A percentile compares a stretch with the other conserved stretches of the same genome.
Evolutionary conservation across 164 flowering plant genomes (phyloP).

Genomic region (Umbilicus rupestris): DNA sequence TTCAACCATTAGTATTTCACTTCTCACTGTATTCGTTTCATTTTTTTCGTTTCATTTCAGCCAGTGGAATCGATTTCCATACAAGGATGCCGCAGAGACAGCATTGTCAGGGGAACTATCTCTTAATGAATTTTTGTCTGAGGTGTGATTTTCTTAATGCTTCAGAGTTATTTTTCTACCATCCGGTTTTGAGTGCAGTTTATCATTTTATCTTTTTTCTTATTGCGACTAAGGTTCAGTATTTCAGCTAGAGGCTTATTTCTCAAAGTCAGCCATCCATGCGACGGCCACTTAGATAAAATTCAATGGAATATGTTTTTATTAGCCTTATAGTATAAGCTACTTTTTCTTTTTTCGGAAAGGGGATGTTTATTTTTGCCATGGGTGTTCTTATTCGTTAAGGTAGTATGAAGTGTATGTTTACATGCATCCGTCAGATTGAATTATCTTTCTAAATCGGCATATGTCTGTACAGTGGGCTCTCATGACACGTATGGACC

Average conservation of each 20-base stretch:
- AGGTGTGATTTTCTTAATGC: slow-evolving; percentile 16
- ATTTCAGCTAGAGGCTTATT: not conserved
- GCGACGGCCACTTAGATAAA: not conserved
- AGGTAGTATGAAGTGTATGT: not conserved
- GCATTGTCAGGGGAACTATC: slow-evolving; percentile 20
- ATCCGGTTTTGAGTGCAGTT: not conserved
- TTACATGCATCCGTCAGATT: not conserved
- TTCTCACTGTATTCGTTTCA: too few relatives aligned
- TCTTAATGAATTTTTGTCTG: slow-evolving; percentile 25
- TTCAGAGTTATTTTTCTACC: not conserved
- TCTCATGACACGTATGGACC: slow-evolving; percentile 83
- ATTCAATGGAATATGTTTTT: too few relatives aligned
- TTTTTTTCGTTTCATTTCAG: slow-evolving; percentile 11
- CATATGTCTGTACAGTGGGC: slow-evolving; percentile 69
- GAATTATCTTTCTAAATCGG: not conserved
- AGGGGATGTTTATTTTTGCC: too few relatives aligned
- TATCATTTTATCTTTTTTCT: not conserved
- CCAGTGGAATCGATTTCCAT: slow-evolving; percentile 28
- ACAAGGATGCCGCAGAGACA: slow-evolving; percentile 23
- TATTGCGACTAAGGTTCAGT: not conserved
- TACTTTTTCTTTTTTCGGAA: too few relatives aligned
- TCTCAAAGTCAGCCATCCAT: not conserved
- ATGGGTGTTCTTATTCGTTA: too few relatives aligned
- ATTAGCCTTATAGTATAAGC: too few relatives aligned
- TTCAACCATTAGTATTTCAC: too few relatives aligned